phyloP scores from a whole-genome alignment of 2,329 filamentous ascomycete genomes.

The Talaromyces sp. region DNA sequence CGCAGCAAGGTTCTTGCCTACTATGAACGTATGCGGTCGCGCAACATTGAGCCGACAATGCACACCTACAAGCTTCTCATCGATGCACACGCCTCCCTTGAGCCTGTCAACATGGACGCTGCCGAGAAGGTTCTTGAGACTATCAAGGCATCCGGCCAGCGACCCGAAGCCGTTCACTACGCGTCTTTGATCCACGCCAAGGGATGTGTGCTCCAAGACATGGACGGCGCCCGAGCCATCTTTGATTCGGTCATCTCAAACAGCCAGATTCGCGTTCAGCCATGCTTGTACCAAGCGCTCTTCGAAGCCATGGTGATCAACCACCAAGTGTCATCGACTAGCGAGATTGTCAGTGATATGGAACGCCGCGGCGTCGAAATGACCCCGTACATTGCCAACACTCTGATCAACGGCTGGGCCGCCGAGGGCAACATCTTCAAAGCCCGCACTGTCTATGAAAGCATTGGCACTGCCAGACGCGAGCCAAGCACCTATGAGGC shows the following conservation, averaged over 20 bases:
- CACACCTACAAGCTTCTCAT: conserved; percentile 98
- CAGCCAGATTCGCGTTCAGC: conserved; percentile 61
- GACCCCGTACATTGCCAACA: conserved; percentile 97
- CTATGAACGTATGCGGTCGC: conserved; percentile 87
- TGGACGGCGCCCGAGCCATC: conserved; percentile 71
- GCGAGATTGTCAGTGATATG: conserved; percentile 72
- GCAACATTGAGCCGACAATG: conserved; percentile 81
- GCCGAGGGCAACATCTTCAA: conserved; percentile 73
- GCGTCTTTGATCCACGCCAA: conserved; percentile 93
- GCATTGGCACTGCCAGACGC: conserved; percentile 69
- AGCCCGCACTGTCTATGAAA: conserved; percentile 71
- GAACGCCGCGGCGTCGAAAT: conserved; percentile 65
- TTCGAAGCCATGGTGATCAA: conserved; percentile 97
- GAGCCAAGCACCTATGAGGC: conserved; percentile 98
- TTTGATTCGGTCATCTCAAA: conserved; percentile 77
- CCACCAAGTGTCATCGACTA: conserved; percentile 71
- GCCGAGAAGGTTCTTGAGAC: conserved; percentile 76
- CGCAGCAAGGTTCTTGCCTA: conserved; percentile 89
- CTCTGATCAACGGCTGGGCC: conserved; percentile 94
- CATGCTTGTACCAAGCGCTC: conserved; percentile 91
- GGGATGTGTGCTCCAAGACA: conserved; percentile 87
- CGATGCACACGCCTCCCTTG: conserved; percentile 88
- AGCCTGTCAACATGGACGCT: conserved; percentile 81
- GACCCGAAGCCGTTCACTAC: conserved; percentile 89
- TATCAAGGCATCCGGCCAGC: conserved; percentile 67